These are phyloP conservation scores for Candida easanensis DNA, from an alignment of 805 yeast species.

Conservation along the genomic window DNA sequence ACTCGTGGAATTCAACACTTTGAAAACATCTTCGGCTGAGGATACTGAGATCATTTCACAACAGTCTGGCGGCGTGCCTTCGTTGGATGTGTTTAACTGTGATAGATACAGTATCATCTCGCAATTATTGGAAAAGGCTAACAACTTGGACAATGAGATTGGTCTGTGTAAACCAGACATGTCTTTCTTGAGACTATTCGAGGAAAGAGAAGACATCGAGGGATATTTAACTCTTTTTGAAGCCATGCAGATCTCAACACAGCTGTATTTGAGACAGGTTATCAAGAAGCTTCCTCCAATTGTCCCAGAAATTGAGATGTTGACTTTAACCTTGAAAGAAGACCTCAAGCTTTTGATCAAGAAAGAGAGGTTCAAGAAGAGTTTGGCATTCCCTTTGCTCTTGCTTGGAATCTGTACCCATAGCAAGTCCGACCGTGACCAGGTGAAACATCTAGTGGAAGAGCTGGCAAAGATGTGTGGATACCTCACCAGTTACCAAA, in stretches of 20 bases:
- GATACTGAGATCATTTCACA: constrained; percentile 17
- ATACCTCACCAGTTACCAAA: constrained; percentile 33
- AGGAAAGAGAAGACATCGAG: constrained; percentile 43
- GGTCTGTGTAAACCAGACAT: constrained; percentile 47
- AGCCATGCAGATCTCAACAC: constrained; percentile 52
- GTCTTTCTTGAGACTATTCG: constrained; percentile 31
- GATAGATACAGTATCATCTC: constrained; percentile 18
- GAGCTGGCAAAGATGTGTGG: constrained; percentile 29
- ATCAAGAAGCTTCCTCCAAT: constrained; percentile 49
- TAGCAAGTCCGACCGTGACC: constrained; percentile 22
- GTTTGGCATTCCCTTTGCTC: constrained; percentile 40
- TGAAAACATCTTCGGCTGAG: background rate
- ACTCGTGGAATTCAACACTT: constrained; percentile 20
- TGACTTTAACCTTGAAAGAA: constrained; percentile 45
- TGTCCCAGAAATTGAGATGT: constrained; percentile 48
- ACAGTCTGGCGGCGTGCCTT: background rate
- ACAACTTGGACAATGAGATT: constrained; percentile 41
- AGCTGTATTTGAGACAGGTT: constrained; percentile 51
- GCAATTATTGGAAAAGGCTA: constrained; percentile 20
- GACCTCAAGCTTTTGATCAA: constrained; percentile 51
- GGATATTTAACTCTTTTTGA: constrained; percentile 58
- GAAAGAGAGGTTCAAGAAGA: constrained; percentile 45
- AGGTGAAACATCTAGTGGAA: constrained; percentile 27
- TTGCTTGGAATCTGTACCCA: constrained; percentile 33
- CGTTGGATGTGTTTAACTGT: constrained; percentile 8